Evolutionary conservation across 768 basidiomycete genomes (phyloP), one percentile per base, ranked within the genome.

Genomic region (Pleurotus citrinopileatus): DNA sequence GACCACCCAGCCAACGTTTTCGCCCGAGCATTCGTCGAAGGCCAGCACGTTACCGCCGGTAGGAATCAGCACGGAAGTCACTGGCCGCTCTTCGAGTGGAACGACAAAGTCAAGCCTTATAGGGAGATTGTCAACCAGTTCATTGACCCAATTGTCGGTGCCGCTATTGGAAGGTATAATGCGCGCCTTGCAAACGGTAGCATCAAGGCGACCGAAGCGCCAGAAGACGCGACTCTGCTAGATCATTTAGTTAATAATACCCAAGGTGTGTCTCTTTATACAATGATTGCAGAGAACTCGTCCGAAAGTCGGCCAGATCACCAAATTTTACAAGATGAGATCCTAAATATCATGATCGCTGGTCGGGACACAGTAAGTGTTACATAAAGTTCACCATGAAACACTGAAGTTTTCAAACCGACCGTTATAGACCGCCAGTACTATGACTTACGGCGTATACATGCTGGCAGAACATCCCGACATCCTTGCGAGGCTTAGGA

Each of bases 281-380:
- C 19, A 42, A 26, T 57, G 57, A 29, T 12, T 26, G 17, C 37
- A 19, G 10, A 27, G 10, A 2, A 1, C 19, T 13, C 42, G 27
- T n/a, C 29, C 38, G 17, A 28, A 36, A 42, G n/a, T 17, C 4
- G 34, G 36, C 19, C 47, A 76, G 75, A 77, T 52, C 60, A 57
- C 3, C 65, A 63, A 22, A 59, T 74, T 15, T 61, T 84, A 17
- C 73, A 73, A 53, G 81, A 82, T 56, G 73, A 77, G 58, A 70
- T 68, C 2, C 60, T 82, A 15, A 83, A 83, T 57, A 78, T 84
- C 34, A 63, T 81, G 13, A 70, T 84, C 19, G 82, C 82, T n/a
- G 81, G 79, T 4, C 72, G 81, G 20, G 84, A 86, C 55, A 86
- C 83, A 2, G 76, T 76, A 50, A 20, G 70, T 54, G 20, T 37